Percentiles rank a stretch among this genome's conserved stretches.
Evolutionary conservation across 139 green algal genomes (phyloP).

Genomic region (Coccomyxa sp.): DNA sequence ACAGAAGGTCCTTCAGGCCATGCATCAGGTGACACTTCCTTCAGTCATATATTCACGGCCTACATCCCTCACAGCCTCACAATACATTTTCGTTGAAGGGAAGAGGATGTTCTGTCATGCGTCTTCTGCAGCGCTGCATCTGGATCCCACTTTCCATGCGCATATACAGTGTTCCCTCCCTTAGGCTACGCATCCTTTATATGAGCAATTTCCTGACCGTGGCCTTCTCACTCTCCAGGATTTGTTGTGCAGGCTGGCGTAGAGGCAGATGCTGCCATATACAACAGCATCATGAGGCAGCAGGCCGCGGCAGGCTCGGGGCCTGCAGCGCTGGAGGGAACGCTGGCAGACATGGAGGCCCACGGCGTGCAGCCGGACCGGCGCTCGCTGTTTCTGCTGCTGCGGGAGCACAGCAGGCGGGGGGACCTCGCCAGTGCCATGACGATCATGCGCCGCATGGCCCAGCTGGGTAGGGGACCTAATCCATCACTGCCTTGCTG

Average conservation of each 20-base stretch:
- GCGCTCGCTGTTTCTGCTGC: slow-evolving; percentile 2
- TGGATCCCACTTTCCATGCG: background rate
- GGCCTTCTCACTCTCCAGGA: background rate
- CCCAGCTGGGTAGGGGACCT: background rate
- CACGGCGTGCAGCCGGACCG: background rate
- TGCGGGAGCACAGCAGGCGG: background rate
- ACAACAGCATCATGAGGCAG: slow-evolving; percentile 4
- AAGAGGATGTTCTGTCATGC: background rate
- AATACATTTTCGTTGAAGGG: background rate
- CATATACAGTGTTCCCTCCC: background rate
- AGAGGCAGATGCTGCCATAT: slow-evolving; percentile 1
- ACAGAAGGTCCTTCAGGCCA: background rate
- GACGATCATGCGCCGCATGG: background rate
- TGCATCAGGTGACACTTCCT: background rate
- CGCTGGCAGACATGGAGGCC: background rate
- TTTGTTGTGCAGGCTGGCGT: slow-evolving; percentile 10
- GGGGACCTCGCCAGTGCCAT: background rate
- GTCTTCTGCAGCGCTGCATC: too few relatives aligned
- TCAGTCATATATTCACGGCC: too few relatives aligned
- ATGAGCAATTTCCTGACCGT: background rate
- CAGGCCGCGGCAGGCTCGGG: background rate
- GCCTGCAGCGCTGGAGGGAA: background rate
- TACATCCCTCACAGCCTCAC: background rate
- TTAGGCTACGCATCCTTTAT: background rate
- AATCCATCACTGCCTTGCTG: background rate